phyloP scores from a whole-genome alignment of 1,139 yeast species.

The Geotrichum cucujoidarum region DNA sequence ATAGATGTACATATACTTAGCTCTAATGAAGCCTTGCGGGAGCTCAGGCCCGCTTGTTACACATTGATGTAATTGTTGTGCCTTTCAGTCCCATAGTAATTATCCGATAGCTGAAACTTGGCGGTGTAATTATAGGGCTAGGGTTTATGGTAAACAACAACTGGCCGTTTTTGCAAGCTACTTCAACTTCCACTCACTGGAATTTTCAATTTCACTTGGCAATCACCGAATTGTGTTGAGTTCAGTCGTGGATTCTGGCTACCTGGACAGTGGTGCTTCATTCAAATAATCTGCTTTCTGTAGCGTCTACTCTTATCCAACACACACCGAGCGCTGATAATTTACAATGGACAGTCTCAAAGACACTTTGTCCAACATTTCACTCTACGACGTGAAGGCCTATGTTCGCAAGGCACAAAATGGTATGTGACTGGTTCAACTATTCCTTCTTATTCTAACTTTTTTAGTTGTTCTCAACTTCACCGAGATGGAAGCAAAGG shows the following conservation, averaged over 20 bases:
- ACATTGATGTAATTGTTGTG: too few relatives aligned
- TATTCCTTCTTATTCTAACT: conserved; percentile 26
- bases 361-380: conserved; percentile 73
- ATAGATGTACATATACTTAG: not conserved
- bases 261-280: not conserved
- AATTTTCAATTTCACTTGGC: too few relatives aligned
- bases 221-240: too few relatives aligned
- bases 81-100: not conserved
- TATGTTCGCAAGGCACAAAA: conserved; percentile 97
- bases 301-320: too few relatives aligned
- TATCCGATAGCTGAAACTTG: not conserved
- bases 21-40: not conserved
- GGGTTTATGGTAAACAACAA: not conserved
- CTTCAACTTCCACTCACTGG: too few relatives aligned
- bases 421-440: conserved; percentile 37
- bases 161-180: conserved; percentile 4
- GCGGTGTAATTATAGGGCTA: not conserved
- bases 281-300: not conserved
- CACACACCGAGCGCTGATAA: too few relatives aligned
- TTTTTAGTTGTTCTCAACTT: conserved; percentile 71
- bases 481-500: conserved; percentile 94
- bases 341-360: conserved; percentile 57
- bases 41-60: too few relatives aligned
- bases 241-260: too few relatives aligned
- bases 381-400: conserved; percentile 92